Evolutionary conservation across 139 green algal genomes (phyloP), one percentile per base, ranked within the genome.

Genomic region (Asterochloris sp.): DNA sequence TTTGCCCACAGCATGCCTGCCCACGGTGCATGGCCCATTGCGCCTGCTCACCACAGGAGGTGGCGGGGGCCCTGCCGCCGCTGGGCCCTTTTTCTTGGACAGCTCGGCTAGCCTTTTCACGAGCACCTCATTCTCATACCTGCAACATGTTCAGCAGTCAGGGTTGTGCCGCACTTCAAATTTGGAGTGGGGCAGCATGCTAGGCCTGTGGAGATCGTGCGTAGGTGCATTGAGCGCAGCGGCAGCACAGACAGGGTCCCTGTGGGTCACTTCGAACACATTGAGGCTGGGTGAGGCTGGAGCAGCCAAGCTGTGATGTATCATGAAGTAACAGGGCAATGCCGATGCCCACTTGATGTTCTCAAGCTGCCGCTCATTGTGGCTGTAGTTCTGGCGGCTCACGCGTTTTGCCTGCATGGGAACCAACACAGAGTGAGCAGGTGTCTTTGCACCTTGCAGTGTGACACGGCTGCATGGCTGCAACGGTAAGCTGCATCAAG

Each of bases 371-470:
- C 60, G 60, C 23, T 80, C 76, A 23, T 62, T 80, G 60, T 80
- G 76, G 76, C 76, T 80, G 60, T 62, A 80, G n/a, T 80, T 80
- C 60, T 80, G 67, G 54, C 54, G 76, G 24, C 68, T 61, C 60
- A 80, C 0, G 60, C 68, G 67, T 21, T 80, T 80, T 9, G 76
- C 76, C 76, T 80, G 76, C 14, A 13, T 76, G n/a, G 24, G 8
- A 76, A 71, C 17, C 10, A 8, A 21, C 2, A 4, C 1, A 10
- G 19, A 26, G 66, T 24, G 21, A 8, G 66, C 21, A 71, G 19
- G 66, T 8, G 9, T 71, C 19, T 24, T 4, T 71, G 66, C 66
- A 71, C 10, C 66, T 21, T 71, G 4, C 17, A 24, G 64, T 69
- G 14, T 71, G 19, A 71, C 8, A 71, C 10, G 19, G 66, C 66